Conservation (phyloP, 2,329 filamentous ascomycete species). For the Didymella keratinophila region DNA sequence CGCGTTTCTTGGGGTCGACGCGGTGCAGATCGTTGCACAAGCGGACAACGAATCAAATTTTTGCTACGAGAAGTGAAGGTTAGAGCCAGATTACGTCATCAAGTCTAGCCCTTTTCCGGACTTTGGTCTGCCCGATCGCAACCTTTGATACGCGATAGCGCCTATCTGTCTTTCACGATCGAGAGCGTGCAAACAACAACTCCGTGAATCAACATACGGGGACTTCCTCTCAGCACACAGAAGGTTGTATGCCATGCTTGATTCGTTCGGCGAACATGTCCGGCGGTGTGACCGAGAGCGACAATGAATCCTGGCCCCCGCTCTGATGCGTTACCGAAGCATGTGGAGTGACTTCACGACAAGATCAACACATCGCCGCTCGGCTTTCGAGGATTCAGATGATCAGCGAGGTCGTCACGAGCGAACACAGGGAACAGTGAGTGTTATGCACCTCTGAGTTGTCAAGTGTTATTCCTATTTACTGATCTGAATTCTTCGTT, state of each 20-base stretch:
- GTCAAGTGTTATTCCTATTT: too few species aligned
- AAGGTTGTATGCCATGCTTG: not conserved
- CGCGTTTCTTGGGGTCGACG: not conserved
- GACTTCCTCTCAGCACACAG: too few species aligned
- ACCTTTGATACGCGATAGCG: not conserved
- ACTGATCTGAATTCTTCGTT: too few species aligned
- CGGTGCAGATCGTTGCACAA: constrained; percentile 9
- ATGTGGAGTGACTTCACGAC: not conserved
- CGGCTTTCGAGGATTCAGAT: too few species aligned
- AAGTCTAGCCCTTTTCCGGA: not conserved
- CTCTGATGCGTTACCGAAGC: not conserved
- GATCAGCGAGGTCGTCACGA: too few species aligned
- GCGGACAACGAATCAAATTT: constrained; percentile 5
- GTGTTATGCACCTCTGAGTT: too few species aligned
- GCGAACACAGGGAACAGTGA: too few species aligned
- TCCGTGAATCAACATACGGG: too few species aligned
- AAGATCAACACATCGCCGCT: not conserved
- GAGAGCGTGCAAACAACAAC: not conserved
- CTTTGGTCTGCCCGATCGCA: not conserved
- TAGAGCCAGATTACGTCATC: constrained; percentile 2
- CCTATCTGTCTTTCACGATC: not conserved
- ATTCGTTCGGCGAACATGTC: not conserved
- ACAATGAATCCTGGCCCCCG: not conserved
- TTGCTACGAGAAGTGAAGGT: not conserved
- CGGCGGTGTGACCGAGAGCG: not conserved